These are phyloP conservation scores for Agrocybe chaxingu DNA, from an alignment of 768 basidiomycete species.

Conservation along the genomic window DNA sequence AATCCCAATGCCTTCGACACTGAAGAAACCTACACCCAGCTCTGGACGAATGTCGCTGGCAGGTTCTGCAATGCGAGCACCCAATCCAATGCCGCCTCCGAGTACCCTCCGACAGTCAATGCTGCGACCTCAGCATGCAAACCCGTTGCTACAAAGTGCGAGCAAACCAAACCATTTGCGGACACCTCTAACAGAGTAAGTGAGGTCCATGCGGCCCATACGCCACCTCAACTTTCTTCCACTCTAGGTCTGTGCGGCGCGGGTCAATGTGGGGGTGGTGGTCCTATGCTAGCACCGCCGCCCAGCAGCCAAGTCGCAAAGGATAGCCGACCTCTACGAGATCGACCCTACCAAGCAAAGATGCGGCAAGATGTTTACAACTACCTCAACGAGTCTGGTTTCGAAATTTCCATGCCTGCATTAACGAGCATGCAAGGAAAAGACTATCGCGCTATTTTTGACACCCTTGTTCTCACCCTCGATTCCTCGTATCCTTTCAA, in stretches of 20 bases:
- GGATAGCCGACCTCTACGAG: constrained; percentile 78
- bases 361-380: constrained; percentile 75
- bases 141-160: constrained; percentile 67
- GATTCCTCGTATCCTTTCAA: constrained; percentile 68
- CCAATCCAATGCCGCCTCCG: constrained; percentile 38
- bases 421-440: constrained; percentile 79
- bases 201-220: constrained; percentile 1
- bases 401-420: constrained; percentile 64
- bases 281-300: constrained; percentile 43
- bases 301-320: constrained; percentile 55
- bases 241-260: constrained; percentile 61
- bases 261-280: constrained; percentile 74
- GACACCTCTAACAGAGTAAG: constrained; percentile 74
- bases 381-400: constrained; percentile 65
- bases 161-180: constrained; percentile 64
- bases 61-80: constrained; percentile 67
- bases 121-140: constrained; percentile 65
- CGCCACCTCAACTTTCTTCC: background rate
- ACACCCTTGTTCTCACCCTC: constrained; percentile 65
- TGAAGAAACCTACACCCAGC: constrained; percentile 66
- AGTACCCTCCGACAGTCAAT: constrained; percentile 68
- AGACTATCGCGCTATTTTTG: constrained; percentile 84
- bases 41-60: constrained; percentile 63
- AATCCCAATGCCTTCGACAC: constrained; percentile 71
- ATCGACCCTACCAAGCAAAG: constrained; percentile 66